A percentile compares a stretch with the other conserved stretches of the same genome.
Conservation (phyloP, 2,329 filamentous ascomycete genomes). For the Botrytis medusae region DNA sequence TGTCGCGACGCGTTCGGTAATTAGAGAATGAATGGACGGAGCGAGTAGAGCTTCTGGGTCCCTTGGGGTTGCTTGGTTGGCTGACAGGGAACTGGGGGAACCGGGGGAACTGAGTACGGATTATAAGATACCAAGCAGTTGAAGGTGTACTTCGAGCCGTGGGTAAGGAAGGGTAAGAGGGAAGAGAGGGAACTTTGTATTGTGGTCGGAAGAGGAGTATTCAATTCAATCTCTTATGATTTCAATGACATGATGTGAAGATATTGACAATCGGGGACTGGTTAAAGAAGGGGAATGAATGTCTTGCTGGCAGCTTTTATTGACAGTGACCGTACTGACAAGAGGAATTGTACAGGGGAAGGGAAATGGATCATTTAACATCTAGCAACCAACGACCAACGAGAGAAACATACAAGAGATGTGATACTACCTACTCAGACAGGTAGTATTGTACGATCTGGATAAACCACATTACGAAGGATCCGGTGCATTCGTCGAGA, state of each 20-base stretch:
- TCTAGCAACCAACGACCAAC: background rate
- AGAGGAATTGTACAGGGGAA: background rate
- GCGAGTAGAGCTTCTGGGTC: background rate
- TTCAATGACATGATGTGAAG: background rate
- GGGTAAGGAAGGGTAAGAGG: background rate
- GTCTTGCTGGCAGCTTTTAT: constrained; percentile 8
- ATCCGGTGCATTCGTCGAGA: background rate
- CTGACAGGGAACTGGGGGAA: background rate
- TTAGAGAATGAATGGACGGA: constrained; percentile 7
- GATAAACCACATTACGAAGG: background rate
- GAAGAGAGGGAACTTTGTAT: background rate
- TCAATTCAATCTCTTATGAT: background rate
- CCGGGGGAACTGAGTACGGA: background rate
- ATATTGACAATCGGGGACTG: background rate
- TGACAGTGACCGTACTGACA: background rate
- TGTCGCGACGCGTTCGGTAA: constrained; percentile 29
- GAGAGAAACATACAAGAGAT: background rate
- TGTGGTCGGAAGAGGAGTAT: background rate
- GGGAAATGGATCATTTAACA: background rate
- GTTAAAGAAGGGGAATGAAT: no score
- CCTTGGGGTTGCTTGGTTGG: background rate
- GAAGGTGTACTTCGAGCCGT: background rate
- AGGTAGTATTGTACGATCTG: background rate
- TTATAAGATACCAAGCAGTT: background rate
- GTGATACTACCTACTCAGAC: background rate